These are phyloP conservation scores for Hippophae tibetana DNA, from an alignment of 306 rosid species.

Conservation along the genomic window DNA sequence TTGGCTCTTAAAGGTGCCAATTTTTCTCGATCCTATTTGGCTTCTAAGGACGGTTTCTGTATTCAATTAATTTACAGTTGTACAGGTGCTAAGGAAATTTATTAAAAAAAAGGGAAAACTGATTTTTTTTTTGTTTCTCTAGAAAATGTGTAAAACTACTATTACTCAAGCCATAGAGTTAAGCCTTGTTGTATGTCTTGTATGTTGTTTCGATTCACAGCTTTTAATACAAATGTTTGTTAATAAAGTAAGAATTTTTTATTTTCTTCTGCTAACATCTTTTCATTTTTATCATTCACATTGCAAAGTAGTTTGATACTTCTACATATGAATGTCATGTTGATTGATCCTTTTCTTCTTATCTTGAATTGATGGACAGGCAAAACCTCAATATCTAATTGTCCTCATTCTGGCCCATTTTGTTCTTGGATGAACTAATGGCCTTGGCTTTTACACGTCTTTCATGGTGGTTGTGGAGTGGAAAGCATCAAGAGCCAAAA, in stretches of 20 bases:
- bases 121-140: not conserved
- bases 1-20: constrained; percentile 6
- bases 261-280: constrained; percentile 1
- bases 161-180: not conserved
- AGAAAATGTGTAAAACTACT: not conserved
- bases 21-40: constrained; percentile 7
- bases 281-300: constrained; percentile 7
- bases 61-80: constrained; percentile 30
- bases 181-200: too few relatives aligned
- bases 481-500: constrained; percentile 65
- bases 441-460: constrained; percentile 74
- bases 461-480: constrained; percentile 91
- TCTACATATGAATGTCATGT: constrained; percentile 1
- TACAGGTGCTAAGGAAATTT: constrained; percentile 17
- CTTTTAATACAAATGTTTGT: too few relatives aligned
- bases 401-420: constrained; percentile 6
- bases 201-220: too few relatives aligned
- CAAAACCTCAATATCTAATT: not conserved
- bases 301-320: not conserved
- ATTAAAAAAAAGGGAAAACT: constrained; percentile 5
- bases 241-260: not conserved
- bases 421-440: constrained; percentile 31
- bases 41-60: constrained; percentile 16
- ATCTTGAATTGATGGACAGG: constrained; percentile 21
- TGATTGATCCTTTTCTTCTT: constrained; percentile 16